Percentiles rank a stretch among this genome's conserved stretches.
Conservation (phyloP, 768 basidiomycete species). For the Pleurotus djamor region DNA sequence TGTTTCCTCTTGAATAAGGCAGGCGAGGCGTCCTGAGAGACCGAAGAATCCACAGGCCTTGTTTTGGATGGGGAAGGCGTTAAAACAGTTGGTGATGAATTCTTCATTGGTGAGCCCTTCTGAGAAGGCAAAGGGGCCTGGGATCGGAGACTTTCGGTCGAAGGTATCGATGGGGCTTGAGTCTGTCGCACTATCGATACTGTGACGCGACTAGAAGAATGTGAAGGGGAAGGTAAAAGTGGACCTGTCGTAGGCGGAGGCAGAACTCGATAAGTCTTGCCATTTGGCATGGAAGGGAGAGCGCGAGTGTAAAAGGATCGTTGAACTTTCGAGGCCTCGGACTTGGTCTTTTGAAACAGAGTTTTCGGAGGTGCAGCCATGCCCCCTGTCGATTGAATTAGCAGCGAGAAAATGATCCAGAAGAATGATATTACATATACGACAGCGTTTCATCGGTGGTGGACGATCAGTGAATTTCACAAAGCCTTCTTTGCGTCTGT, state of each 20-base stretch:
- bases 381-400: constrained; percentile 27
- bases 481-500: constrained; percentile 74
- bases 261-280: constrained; percentile 42
- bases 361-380: constrained; percentile 51
- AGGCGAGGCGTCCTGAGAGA: not conserved
- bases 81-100: too few relatives aligned
- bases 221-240: constrained; percentile 30
- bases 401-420: constrained; percentile 13
- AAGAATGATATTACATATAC: constrained; percentile 40
- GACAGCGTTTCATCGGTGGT: constrained; percentile 64
- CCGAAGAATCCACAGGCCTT: not conserved
- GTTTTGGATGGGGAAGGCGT: constrained; percentile 26
- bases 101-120: not conserved
- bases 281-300: constrained; percentile 50
- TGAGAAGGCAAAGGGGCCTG: not conserved
- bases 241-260: constrained; percentile 30
- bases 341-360: constrained; percentile 74
- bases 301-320: constrained; percentile 56
- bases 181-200: constrained; percentile 47
- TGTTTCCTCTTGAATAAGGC: constrained; percentile 7
- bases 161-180: constrained; percentile 8
- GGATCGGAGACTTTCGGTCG: too few relatives aligned
- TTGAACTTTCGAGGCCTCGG: constrained; percentile 67
- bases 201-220: constrained; percentile 38
- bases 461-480: constrained; percentile 72